Evolutionary conservation across 805 yeast genomes (phyloP), one percentile per base, ranked within the genome.

Genomic region (Yarrowia sp.): DNA sequence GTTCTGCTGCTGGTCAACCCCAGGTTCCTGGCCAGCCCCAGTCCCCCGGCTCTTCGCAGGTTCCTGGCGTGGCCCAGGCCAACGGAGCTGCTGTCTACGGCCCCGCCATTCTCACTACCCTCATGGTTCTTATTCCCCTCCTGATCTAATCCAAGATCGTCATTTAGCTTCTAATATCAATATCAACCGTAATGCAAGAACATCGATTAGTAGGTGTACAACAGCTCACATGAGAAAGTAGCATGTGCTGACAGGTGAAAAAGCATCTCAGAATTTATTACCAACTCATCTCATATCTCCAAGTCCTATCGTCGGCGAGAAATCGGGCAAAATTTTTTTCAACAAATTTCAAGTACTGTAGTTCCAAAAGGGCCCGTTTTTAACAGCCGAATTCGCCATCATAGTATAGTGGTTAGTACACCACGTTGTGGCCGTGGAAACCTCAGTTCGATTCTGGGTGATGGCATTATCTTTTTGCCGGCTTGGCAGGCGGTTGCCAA

Each of bases 381-480:
- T n/a, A 56, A 32, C 63, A 49, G 16, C 61, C 26, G 7, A 43
- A 42, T 9, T 19, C 19, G 66, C 66, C 66, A 48, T 61, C 66
- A 61, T 61, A 61, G 66, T 61, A 61, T 61, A 61, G 66, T 61
- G 66, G 66, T 61, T 48, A 61, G 66, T 61, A 61, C 66, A 61
- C 53, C 66, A 35, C 66, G 66, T 61, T 61, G 66, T 61, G 66
- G 66, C 66, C 66, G 66, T 61, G 66, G 53, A 61, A 48, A 61
- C 66, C 66, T 61, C 66, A 61, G 66, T 61, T 61, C 66, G 66
- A 61, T 61, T 61, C 66, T 61, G 66, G 66, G 66, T 61, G 66
- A 61, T 48, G 66, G 66, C 66, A 61, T 19, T 61, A 36, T 40
- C 66, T 61, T 61, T 61, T 61, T 61, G 32, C 16, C 3, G 10